Evolutionary conservation across 2,329 filamentous ascomycete genomes (phyloP).

Genomic region (Botrytis paeoniae): DNA sequence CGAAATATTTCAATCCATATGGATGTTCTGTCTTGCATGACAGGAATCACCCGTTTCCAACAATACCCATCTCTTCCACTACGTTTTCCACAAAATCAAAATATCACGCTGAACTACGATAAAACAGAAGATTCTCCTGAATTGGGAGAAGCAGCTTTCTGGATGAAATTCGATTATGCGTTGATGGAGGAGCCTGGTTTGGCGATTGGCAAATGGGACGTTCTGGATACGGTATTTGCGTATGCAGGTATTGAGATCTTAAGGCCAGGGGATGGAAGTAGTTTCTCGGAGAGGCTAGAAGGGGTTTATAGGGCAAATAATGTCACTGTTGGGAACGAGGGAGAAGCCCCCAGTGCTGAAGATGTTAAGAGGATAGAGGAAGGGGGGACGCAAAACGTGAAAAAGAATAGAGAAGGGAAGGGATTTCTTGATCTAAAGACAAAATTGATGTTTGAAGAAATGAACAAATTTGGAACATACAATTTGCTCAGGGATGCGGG

Average conservation of each 20-base stretch:
- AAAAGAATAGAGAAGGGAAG: constrained; percentile 37
- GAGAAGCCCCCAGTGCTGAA: constrained; percentile 19
- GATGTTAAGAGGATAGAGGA: constrained; percentile 32
- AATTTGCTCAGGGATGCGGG: constrained; percentile 39
- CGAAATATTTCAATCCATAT: constrained; percentile 52
- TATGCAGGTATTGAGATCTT: constrained; percentile 59
- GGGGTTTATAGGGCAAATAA: constrained; percentile 33
- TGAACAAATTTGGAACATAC: constrained; percentile 33
- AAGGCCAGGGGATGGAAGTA: constrained; percentile 43
- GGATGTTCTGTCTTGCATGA: constrained; percentile 68
- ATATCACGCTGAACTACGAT: constrained; percentile 46
- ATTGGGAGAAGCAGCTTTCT: constrained; percentile 53
- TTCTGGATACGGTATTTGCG: constrained; percentile 54
- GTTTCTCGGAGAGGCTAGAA: constrained; percentile 28
- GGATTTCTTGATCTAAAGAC: constrained; percentile 28
- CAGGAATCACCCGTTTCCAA: constrained; percentile 64
- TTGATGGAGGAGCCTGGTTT: constrained; percentile 52
- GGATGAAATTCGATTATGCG: constrained; percentile 62
- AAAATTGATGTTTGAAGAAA: constrained; percentile 30
- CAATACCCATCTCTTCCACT: constrained; percentile 34
- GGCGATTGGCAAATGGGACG: constrained; percentile 54
- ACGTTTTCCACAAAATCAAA: background rate
- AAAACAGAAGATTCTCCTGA: constrained; percentile 56
- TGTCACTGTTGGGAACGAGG: constrained; percentile 16
- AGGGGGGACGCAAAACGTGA: constrained; percentile 36